Conservation (phyloP, 2,329 filamentous ascomycete species). For the Neofusicoccum umdonicola region DNA sequence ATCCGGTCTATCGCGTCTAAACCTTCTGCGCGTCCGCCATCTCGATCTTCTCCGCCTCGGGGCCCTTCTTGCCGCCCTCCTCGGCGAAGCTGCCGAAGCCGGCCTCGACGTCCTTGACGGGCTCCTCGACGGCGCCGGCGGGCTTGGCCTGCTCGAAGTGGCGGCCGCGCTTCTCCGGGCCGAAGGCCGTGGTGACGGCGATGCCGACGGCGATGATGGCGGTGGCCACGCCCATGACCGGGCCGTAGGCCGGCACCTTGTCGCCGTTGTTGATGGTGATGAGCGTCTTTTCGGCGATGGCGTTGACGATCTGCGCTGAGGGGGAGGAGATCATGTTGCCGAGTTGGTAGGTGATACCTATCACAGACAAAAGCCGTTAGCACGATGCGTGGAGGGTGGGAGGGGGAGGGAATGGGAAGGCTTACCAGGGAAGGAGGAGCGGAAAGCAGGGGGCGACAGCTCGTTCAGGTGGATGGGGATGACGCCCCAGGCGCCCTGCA, state of each 20-base stretch:
- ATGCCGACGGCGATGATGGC: constrained; percentile 74
- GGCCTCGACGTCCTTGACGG: constrained; percentile 14
- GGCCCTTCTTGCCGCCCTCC: background rate
- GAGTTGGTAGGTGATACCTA: constrained; percentile 66
- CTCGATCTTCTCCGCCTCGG: constrained; percentile 5
- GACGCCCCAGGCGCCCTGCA: constrained; percentile 45
- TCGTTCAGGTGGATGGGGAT: constrained; percentile 70
- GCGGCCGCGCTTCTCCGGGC: constrained; percentile 71
- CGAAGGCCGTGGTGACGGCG: constrained; percentile 63
- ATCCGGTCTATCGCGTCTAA: background rate
- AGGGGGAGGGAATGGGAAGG: constrained; percentile 24
- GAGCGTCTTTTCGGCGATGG: constrained; percentile 57
- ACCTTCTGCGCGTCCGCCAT: background rate
- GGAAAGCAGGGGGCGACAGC: constrained; percentile 67
- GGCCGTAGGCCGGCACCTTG: constrained; percentile 67
- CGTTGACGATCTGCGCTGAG: constrained; percentile 74
- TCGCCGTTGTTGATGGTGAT: constrained; percentile 56
- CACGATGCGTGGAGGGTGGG: constrained; percentile 33
- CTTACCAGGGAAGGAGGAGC: constrained; percentile 63
- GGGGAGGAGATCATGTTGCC: constrained; percentile 74
- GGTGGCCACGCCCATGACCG: constrained; percentile 72
- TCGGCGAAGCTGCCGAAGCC: background rate
- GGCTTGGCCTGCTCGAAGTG: constrained; percentile 63
- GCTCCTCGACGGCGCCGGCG: constrained; percentile 42
- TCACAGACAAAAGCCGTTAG: background rate